Conservation (phyloP, 176 grass and related monocot species). For the Poa pratensis region DNA sequence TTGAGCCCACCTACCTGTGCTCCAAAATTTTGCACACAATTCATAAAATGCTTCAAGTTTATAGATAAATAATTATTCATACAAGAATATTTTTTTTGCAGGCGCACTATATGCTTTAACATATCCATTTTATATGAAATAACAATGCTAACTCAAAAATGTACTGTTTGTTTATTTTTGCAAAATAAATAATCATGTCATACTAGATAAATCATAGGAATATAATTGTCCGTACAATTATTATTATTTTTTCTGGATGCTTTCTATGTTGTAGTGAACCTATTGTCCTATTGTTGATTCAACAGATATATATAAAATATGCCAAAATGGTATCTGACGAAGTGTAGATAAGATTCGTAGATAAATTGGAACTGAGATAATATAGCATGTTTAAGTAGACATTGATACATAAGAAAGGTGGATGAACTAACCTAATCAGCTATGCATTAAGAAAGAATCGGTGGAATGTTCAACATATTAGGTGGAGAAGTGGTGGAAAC, state of each 20-base stretch:
- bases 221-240: not conserved
- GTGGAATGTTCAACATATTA: not conserved
- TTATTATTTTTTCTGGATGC: not conserved
- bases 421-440: not conserved
- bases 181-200: not conserved
- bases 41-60: not conserved
- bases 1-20: not conserved
- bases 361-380: not conserved
- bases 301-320: not conserved
- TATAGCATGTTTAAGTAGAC: not conserved
- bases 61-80: not conserved
- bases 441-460: not conserved
- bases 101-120: not conserved
- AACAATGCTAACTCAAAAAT: not conserved
- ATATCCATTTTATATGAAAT: not conserved
- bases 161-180: not conserved
- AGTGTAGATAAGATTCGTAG: not conserved
- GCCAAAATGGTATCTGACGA: not conserved
- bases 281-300: not conserved
- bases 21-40: not conserved
- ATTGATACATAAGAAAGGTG: not conserved
- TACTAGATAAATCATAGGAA: not conserved
- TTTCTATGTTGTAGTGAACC: not conserved
- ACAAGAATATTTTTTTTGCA: not conserved
- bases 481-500: not conserved